Evolutionary conservation across 306 rosid species (phyloP).

Genomic region (Biancaea sappan): DNA sequence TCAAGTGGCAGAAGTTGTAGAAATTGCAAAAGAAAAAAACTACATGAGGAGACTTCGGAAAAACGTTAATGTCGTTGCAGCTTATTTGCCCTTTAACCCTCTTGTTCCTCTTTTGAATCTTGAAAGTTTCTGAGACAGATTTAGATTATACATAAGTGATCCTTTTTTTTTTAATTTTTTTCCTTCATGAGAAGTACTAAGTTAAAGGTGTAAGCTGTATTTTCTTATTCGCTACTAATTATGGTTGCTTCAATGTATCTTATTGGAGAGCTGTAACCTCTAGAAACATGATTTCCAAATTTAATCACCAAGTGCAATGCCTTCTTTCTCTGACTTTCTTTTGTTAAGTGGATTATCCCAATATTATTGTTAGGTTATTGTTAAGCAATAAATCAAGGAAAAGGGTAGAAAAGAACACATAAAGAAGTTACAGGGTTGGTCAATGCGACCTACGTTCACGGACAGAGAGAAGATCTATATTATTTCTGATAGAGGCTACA

Average conservation of each 20-base stretch:
- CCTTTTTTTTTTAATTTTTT: not conserved
- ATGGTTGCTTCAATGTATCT: not conserved
- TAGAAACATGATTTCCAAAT: not conserved
- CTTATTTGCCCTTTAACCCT: slow-evolving; percentile 12
- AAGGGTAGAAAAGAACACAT: too few relatives aligned
- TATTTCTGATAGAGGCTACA: too few relatives aligned
- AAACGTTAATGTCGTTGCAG: slow-evolving; percentile 16
- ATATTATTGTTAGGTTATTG: too few relatives aligned
- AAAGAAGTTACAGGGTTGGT: too few relatives aligned
- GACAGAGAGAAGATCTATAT: too few relatives aligned
- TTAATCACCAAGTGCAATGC: not conserved
- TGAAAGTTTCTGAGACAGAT: slow-evolving; percentile 36
- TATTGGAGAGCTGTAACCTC: not conserved
- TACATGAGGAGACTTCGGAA: slow-evolving; percentile 46
- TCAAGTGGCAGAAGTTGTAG: slow-evolving; percentile 88
- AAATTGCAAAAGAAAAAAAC: slow-evolving; percentile 79
- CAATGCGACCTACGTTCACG: too few relatives aligned
- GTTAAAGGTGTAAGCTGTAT: not conserved
- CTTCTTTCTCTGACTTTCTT: slow-evolving; percentile 17
- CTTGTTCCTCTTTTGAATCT: slow-evolving; percentile 28
- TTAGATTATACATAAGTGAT: slow-evolving; percentile 32
- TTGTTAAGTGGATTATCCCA: not conserved
- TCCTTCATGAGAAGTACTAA: not conserved
- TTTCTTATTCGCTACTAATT: not conserved
- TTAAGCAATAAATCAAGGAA: too few relatives aligned